Evolutionary conservation across 1,284 basidiomycete genomes (phyloP), one percentile per base, ranked within the genome.

Genomic region (Puccinia horiana): DNA sequence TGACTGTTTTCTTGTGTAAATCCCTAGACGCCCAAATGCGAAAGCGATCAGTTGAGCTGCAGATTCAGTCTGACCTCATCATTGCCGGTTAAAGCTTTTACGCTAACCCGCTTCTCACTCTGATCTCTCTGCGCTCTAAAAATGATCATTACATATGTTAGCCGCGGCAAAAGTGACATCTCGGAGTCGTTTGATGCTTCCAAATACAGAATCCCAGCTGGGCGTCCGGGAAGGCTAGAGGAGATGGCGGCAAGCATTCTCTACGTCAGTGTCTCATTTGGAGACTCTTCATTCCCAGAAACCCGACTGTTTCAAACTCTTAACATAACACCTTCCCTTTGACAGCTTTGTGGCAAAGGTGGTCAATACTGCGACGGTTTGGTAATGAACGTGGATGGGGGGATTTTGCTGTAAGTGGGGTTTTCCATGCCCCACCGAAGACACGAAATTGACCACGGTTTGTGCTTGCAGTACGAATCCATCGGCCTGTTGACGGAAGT

Each of bases 141-240:
- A 47, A 47, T 32, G 0, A 72, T 49, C 9, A 20, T 44, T 42
- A 14, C 37, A 16, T n/a, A n/a, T n/a, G n/a, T 29, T 29, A 81
- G 80, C 2, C 80, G 70, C 16, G 80, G 80, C 20, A 81, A 81
- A 65, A 81, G 61, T 32, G 80, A 81, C 35, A 81, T 81, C 47
- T 75, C 80, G 29, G 37, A 81, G 35, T 63, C 44, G 18, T 81
- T 81, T 67, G 80, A 74, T 75, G 61, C 70, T 32, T 61, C 70
- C 18, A 75, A 74, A 54, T 75, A 81, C 49, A 74, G 67, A 54
- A 75, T 85, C 69, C 85, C 85, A 54, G 85, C 84, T 1, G 83
- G 84, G 26, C 63, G 85, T 18, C 85, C 85, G 3, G 85, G 85
- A 11, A 67, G 82, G 26, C 83, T 85, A 40, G 85, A 85, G 76